phyloP scores from a whole-genome alignment of 495 filamentous ascomycete species.

The Astrothelium macrocarpum region DNA sequence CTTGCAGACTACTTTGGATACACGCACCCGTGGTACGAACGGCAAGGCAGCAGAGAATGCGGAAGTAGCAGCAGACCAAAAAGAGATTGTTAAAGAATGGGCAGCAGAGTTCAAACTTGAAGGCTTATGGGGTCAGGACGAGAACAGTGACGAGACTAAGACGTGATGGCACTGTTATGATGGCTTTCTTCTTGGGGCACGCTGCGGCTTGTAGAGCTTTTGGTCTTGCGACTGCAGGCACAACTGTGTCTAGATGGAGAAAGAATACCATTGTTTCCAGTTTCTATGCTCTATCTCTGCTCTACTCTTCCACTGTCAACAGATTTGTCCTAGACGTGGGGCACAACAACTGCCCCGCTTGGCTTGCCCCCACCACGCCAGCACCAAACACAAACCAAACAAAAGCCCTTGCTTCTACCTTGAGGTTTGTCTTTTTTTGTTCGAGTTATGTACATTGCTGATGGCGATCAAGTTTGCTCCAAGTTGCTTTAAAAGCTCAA shows the following conservation, averaged over 20 bases:
- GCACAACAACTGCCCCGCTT: not conserved
- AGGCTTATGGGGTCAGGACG: slow-evolving; percentile 72
- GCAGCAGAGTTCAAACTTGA: slow-evolving; percentile 93
- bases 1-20: slow-evolving; percentile 40
- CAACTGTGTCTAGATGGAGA: not conserved
- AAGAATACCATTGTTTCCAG: no score
- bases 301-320: no score
- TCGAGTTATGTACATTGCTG: not conserved
- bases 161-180: slow-evolving; percentile 7
- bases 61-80: slow-evolving; percentile 48
- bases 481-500: not conserved
- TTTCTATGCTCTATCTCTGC: no score
- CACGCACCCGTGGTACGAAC: slow-evolving; percentile 22
- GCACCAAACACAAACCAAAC: not conserved
- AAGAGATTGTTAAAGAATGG: slow-evolving; percentile 87
- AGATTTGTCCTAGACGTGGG: no score
- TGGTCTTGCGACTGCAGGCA: not conserved
- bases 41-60: slow-evolving; percentile 21
- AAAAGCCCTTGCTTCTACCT: not conserved
- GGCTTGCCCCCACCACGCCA: not conserved
- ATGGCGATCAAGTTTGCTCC: not conserved
- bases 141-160: slow-evolving; percentile 34
- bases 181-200: not conserved
- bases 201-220: not conserved
- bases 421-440: not conserved